Evolutionary conservation across 805 yeast genomes (phyloP), one percentile per base, ranked within the genome.

Genomic region (Saccharomycopsis oosterbeekiorum): DNA sequence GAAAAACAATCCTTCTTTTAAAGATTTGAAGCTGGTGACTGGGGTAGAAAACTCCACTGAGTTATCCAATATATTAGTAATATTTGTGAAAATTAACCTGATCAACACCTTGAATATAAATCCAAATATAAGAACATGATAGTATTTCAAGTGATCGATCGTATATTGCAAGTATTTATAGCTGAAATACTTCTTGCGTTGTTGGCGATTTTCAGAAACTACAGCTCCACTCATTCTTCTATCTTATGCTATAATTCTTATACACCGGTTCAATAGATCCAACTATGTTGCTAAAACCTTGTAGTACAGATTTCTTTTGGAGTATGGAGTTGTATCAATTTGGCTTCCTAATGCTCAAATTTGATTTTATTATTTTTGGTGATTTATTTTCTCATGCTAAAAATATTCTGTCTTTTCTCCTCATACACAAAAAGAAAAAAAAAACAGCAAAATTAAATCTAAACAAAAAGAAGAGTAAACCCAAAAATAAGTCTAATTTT

Each of bases 31-130:
- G 42, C 94, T 86, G 60, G 87, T 80, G 4, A 88, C 75, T 0
- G 96, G 90, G 0, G 96, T 88, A 19, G 91, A 78, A 56, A 88
- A 75, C 65, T 86, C 83, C 6, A 84, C 84, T 1, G 84, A 77
- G n/a, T 74, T 72, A 61, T 78, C 83, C 40, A 82, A 70, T 2
- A 73, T 62, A 2, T 60, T 57, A 3, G 78, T 62, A 6, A 76
- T 58, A 5, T 61, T 56, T 0, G 78, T 77, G 26, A 72, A 61
- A 3, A 60, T 36, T 21, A 24, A 15, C 2, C 41, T 15, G n/a
- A 58, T 39, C 17, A 61, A 9, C 10, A 58, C 4, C 34, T 61
- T 61, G 36, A 61, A 24, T 21, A 55, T 11, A 10, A 50, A 29
- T 17, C 61, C 62, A 15, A 51, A 36, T 17, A 60, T 1, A 11